Base-by-base conservation (phyloP, 768 basidiomycete genomes). In the Pholiota conissans region DNA sequence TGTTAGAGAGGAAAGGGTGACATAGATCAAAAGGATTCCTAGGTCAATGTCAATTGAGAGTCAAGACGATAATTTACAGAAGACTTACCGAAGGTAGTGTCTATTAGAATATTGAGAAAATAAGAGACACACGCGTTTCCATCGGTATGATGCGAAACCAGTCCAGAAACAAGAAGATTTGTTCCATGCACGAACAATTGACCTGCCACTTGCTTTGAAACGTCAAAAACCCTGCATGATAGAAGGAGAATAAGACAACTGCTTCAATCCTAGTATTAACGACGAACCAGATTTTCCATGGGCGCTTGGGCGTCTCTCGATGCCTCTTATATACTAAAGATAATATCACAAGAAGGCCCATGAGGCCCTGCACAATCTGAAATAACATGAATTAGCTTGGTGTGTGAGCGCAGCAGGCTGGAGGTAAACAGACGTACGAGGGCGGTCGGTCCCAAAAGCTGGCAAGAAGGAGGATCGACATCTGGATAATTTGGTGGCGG, bases 61-160 rank as follows among this genome's bases (percentile, higher is more conserved):
- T 8, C 30, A 50, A 40, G 34, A 5, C 10, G 22, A 32, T 18
- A n/a, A 46, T n/a, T 16, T 34, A 37, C 32, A 32, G 22, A 20
- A 16, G 26, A 65, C 87, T 67, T 61, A 91, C 94, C 96, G 55
- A 95, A 78, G 1, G 93, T 95, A 16, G 92, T 94, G 73, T 98
- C 96, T 56, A 98, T 76, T 26, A 96, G 76, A 49, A 98, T 89
- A 65, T 98, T 95, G 42, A 97, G 84, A 68, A 97, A 95, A 72
- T 98, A 97, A 62, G 84, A 84, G 26, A 90, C 87, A 63, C 96
- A 98, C 4, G 96, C 93, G 70, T 98, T 97, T 37, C 84, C 82
- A 14, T 83, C 79, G 0, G 82, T 82, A 56, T 84, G 78, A 39
- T 84, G 75, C 1, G 94, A 93, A 24, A 88, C 84, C 29, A 93